A percentile compares a stretch with the other conserved stretches of the same genome.
phyloP scores from a whole-genome alignment of 169 alveolate species.

The Ichthyophthirius multifiliis region DNA sequence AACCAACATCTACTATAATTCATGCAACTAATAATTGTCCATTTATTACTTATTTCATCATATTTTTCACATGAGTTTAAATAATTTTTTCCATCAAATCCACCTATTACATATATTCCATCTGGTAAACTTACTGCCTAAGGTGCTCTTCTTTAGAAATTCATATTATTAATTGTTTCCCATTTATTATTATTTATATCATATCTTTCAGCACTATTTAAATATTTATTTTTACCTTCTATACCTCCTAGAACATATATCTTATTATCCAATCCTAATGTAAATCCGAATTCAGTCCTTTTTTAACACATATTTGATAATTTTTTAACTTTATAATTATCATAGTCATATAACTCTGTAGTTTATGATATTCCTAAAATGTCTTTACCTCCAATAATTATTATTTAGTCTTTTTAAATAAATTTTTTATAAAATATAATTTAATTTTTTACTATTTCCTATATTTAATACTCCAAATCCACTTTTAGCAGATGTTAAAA shows the following conservation, averaged over 20 bases:
- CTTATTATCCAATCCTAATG: slow-evolving; percentile 68
- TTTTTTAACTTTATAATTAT: slow-evolving; percentile 35
- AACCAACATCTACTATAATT: slow-evolving; percentile 66
- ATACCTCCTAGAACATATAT: slow-evolving; percentile 81
- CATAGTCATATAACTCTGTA: slow-evolving; percentile 41
- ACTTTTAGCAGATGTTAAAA: slow-evolving; percentile 45
- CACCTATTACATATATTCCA: slow-evolving; percentile 84
- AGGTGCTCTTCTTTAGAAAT: slow-evolving; percentile 64
- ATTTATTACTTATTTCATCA: slow-evolving; percentile 47
- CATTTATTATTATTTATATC: slow-evolving; percentile 41
- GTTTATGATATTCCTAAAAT: slow-evolving; percentile 52
- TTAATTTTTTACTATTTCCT: too few species aligned
- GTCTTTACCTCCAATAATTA: slow-evolving; percentile 82
- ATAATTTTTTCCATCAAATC: slow-evolving; percentile 75
- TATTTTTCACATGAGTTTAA: slow-evolving; percentile 60
- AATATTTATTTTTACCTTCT: slow-evolving; percentile 61
- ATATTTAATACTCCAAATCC: not conserved
- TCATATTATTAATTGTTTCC: slow-evolving; percentile 54
- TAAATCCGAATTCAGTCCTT: slow-evolving; percentile 75
- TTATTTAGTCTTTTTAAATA: too few species aligned
- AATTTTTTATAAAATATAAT: too few species aligned
- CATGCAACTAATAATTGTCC: slow-evolving; percentile 63
- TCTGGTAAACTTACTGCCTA: slow-evolving; percentile 74
- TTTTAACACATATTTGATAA: slow-evolving; percentile 58
- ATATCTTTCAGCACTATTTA: slow-evolving; percentile 56